Percentiles rank a stretch among this genome's conserved stretches.
phyloP scores from a whole-genome alignment of 129 eudicot genomes.

The Escallonia rubra region DNA sequence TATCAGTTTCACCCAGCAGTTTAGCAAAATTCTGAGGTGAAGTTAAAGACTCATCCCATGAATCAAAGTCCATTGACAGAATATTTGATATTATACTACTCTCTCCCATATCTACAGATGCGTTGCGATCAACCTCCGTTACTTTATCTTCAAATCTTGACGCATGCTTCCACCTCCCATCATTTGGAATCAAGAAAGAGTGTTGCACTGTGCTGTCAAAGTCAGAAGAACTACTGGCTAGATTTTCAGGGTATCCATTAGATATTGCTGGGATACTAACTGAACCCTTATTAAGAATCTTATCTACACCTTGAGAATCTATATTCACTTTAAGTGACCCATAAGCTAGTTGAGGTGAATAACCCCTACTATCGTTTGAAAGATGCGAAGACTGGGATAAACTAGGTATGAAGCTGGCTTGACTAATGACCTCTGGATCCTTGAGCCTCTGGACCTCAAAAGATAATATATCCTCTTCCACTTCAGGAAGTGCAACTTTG shows the following conservation, averaged over 20 bases:
- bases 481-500: conserved; percentile 32
- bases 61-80: conserved; percentile 74
- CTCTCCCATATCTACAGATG: conserved; percentile 53
- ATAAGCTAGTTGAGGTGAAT: conserved; percentile 22
- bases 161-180: conserved; percentile 24
- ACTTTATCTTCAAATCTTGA: conserved; percentile 32
- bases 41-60: conserved; percentile 82
- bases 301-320: conserved; percentile 43
- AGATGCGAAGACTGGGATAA: conserved; percentile 36
- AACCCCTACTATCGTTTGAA: conserved; percentile 22
- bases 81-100: conserved; percentile 85
- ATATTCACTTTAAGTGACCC: conserved; percentile 11
- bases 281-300: conserved; percentile 28
- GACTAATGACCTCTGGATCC: conserved; percentile 62
- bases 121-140: conserved; percentile 2
- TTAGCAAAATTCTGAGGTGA: conserved; percentile 75
- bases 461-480: conserved; percentile 58
- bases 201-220: conserved; percentile 20
- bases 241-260: conserved; percentile 34
- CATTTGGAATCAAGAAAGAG: conserved; percentile 31
- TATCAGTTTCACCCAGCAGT: conserved; percentile 60
- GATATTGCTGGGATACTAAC: conserved; percentile 22
- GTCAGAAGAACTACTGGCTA: conserved; percentile 8
- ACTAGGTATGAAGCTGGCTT: conserved; percentile 27
- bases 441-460: conserved; percentile 62